Base-by-base conservation (phyloP, 1,284 basidiomycete genomes). In the Chalciporus piperatoides region DNA sequence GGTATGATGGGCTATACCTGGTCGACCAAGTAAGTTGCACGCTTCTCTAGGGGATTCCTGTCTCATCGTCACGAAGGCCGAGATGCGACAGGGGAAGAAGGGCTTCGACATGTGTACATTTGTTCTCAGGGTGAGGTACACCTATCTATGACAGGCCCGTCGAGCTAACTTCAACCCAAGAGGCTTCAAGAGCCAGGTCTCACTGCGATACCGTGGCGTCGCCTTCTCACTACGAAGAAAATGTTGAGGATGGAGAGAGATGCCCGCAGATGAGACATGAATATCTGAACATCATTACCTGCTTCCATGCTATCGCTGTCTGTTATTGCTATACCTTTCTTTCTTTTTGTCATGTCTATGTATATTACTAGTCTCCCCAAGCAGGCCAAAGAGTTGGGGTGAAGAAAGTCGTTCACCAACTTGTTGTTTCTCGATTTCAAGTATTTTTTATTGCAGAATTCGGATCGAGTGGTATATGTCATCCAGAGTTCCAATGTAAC, bases 1-100 rank as follows among this genome's bases (percentile, higher is more conserved):
- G 76, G 30, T 77, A 77, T 44, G 75, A 77, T 46, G 75, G 75
- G 0, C 63, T 78, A 23, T 77, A 77, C 49, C 48, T 57, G 12
- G 74, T 77, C 0, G 65, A 67, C 21, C 53, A 46, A 1, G 64
- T 67, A 15, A 24, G 52, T 51, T 10, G 2, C 28, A 33, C 35
- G 3, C 17, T 41, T 48, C 11, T 12, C 4, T 44, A 8, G 0
- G 1, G 2, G 6, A 17, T 25, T 6, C 17, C 5, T 21, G 37
- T 49, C 47, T 56, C 27, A 64, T 41, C 28, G 11, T 14, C 48
- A 25, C 3, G 5, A 21, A 66, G 64, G 61, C 61, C 7, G 33
- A 32, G 27, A 44, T 46, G 50, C 44, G 17, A 19, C 0, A 0
- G 3, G 64, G 64, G 6, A 66, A 61, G 46, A 40, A 39, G 27